A percentile compares a stretch with the other conserved stretches of the same genome.
phyloP scores from a whole-genome alignment of 78 protist species.

The Dictyostelium capitatum region DNA sequence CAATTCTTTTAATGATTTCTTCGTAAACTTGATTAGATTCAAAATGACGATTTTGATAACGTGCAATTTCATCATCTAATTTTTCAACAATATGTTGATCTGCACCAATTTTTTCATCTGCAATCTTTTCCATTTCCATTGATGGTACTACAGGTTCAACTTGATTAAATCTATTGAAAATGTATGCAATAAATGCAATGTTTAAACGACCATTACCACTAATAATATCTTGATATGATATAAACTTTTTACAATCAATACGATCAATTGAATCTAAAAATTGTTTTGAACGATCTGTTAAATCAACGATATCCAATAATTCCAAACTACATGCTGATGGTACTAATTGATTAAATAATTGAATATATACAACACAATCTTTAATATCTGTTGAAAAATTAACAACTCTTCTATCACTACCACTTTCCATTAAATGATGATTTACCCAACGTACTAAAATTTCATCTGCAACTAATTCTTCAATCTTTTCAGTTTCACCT shows the following conservation, averaged over 20 bases:
- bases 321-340: constrained; percentile 43
- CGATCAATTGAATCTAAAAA: constrained; percentile 75
- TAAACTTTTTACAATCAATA: constrained; percentile 77
- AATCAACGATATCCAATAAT: constrained; percentile 42
- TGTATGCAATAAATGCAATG: constrained; percentile 91
- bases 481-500: constrained; percentile 7
- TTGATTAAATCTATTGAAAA: constrained; percentile 88
- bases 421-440: constrained; percentile 41
- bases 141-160: constrained; percentile 47
- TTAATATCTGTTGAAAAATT: constrained; percentile 74
- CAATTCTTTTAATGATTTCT: constrained; percentile 20
- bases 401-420: neutral
- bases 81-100: neutral
- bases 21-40: neutral
- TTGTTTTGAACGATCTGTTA: constrained; percentile 69
- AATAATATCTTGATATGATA: constrained; percentile 83
- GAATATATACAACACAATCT: constrained; percentile 67
- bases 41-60: constrained; percentile 31
- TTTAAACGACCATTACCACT: constrained; percentile 89
- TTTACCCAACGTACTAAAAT: constrained; percentile 82
- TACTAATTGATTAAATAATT: constrained; percentile 60
- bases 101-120: neutral
- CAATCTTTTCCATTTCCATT: neutral
- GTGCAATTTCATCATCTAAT: constrained; percentile 30
- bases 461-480: constrained; percentile 68